phyloP scores from a whole-genome alignment of 768 basidiomycete species.

The Mycena rebaudengoi region DNA sequence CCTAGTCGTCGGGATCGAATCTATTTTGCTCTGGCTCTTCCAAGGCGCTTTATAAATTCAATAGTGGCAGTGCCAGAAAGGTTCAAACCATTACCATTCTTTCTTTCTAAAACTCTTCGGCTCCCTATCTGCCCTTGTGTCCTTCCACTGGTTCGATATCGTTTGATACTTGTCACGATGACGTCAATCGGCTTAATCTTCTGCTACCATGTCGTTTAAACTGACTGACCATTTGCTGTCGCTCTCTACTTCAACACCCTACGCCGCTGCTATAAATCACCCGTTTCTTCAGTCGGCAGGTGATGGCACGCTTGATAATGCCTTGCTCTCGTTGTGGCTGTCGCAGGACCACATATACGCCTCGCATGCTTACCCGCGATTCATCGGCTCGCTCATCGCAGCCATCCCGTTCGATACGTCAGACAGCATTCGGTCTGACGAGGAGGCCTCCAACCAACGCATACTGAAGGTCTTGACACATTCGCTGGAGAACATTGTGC shows the following conservation, averaged over 20 bases:
- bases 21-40: too few species aligned
- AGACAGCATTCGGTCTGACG: constrained; percentile 38
- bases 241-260: constrained; percentile 44
- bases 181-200: too few species aligned
- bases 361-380: constrained; percentile 76
- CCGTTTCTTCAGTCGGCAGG: constrained; percentile 70
- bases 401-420: constrained; percentile 60
- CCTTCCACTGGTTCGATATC: too few species aligned
- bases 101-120: too few species aligned
- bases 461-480: constrained; percentile 59
- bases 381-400: constrained; percentile 71
- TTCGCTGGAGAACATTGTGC: constrained; percentile 65
- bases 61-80: too few species aligned
- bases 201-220: too few species aligned
- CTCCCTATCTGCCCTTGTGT: too few species aligned
- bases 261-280: constrained; percentile 59
- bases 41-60: too few species aligned
- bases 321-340: constrained; percentile 67
- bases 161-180: too few species aligned
- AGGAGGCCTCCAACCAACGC: constrained; percentile 46
- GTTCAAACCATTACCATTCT: too few species aligned
- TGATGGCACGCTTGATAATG: constrained; percentile 53
- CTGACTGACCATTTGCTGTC: constrained; percentile 49
- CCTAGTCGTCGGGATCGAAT: too few species aligned
- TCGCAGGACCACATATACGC: constrained; percentile 81